Evolutionary conservation across 257 asterid genomes (phyloP).

Genomic region (Striga asiatica): DNA sequence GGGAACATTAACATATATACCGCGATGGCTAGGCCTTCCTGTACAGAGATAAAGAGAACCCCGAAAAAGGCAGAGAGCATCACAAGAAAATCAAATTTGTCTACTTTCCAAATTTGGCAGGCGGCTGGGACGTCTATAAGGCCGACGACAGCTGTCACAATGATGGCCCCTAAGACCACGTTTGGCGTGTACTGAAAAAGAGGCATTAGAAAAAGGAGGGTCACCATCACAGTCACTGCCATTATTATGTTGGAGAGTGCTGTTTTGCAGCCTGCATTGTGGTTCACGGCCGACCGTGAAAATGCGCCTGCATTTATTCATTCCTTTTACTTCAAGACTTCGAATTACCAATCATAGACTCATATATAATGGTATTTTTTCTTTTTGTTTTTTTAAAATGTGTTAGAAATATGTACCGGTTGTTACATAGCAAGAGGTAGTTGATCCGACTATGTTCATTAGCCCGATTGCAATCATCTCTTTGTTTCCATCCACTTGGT

Average conservation of each 20-base stretch:
- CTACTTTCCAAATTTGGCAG: constrained; percentile 60
- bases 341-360: no score
- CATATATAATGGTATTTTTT: background rate
- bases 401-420: constrained; percentile 32
- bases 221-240: constrained; percentile 80
- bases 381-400: background rate
- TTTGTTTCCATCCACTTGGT: constrained; percentile 88
- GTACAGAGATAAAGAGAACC: constrained; percentile 71
- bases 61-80: constrained; percentile 70
- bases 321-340: background rate
- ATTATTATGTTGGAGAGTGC: constrained; percentile 73
- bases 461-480: constrained; percentile 90
- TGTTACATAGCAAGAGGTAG: constrained; percentile 83
- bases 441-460: constrained; percentile 77
- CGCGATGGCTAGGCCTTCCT: constrained; percentile 73
- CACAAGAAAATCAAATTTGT: constrained; percentile 66
- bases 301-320: constrained; percentile 46
- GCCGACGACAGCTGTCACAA: constrained; percentile 76
- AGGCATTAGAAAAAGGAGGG: constrained; percentile 87
- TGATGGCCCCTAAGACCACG: constrained; percentile 72
- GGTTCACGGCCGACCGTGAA: constrained; percentile 89
- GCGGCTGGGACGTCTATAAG: constrained; percentile 84
- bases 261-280: constrained; percentile 84
- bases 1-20: no score
- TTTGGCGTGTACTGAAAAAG: constrained; percentile 85